Conservation (phyloP, 2,329 filamentous ascomycete genomes). For the Diaporthe ampelina region DNA sequence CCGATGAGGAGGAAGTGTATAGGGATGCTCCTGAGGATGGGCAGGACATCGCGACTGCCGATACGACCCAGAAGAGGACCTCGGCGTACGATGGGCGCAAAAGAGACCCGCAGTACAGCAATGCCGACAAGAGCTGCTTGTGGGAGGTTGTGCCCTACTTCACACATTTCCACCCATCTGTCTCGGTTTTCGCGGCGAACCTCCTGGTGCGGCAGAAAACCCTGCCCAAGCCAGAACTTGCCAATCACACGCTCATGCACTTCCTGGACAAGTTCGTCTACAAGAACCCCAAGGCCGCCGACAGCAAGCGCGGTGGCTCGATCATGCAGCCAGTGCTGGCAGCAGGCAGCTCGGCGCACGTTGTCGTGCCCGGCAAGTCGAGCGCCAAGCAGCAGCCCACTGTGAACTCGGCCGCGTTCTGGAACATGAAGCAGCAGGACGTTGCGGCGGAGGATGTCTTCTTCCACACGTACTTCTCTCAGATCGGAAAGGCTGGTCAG, state of each 20-base stretch:
- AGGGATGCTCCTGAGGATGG: constrained; percentile 68
- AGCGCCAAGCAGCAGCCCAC: constrained; percentile 53
- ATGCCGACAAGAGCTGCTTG: constrained; percentile 91
- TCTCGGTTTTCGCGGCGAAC: constrained; percentile 83
- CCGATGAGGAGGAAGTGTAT: constrained; percentile 77
- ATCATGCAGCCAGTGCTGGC: constrained; percentile 93
- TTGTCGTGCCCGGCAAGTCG: constrained; percentile 67
- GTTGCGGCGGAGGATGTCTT: constrained; percentile 94
- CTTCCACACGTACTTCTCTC: constrained; percentile 97
- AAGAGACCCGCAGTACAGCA: constrained; percentile 90
- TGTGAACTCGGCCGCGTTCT: constrained; percentile 91
- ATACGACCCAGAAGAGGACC: constrained; percentile 43
- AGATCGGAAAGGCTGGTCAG: constrained; percentile 74
- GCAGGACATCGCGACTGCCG: constrained; percentile 57
- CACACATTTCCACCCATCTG: constrained; percentile 92
- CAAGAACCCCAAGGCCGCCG: constrained; percentile 84
- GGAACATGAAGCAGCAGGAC: constrained; percentile 89
- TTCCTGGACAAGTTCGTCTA: constrained; percentile 99
- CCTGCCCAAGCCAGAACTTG: constrained; percentile 90
- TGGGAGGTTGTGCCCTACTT: constrained; percentile 90
- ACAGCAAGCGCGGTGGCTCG: constrained; percentile 80
- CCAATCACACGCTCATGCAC: constrained; percentile 90
- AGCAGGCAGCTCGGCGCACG: constrained; percentile 66
- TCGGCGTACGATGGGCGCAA: constrained; percentile 86
- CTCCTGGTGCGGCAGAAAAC: constrained; percentile 78